Percentiles rank a stretch among this genome's conserved stretches.
These are phyloP conservation scores for Ceratobasidium theobromae DNA, from an alignment of 1,284 basidiomycete species.

Conservation along the genomic window DNA sequence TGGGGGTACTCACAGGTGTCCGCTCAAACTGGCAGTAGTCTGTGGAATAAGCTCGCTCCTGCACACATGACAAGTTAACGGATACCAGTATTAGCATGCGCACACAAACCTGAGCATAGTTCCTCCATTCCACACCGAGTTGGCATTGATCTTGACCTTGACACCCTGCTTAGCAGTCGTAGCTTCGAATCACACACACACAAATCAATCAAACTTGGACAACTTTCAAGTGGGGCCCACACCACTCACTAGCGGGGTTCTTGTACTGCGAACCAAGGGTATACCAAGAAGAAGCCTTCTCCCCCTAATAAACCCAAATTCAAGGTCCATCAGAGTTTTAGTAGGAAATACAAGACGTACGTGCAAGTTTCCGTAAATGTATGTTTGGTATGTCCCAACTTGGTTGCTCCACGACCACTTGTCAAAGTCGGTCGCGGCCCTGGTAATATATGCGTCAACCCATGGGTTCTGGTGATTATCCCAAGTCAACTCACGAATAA, in stretches of 20 bases:
- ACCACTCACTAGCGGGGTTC: conserved; percentile 54
- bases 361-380: conserved; percentile 28
- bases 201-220: background rate
- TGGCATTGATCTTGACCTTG: conserved; percentile 28
- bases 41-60: conserved; percentile 57
- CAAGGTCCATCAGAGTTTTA: conserved; percentile 13
- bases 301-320: conserved; percentile 47
- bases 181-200: too few relatives aligned
- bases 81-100: background rate
- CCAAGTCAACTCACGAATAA: conserved; percentile 6
- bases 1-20: conserved; percentile 45
- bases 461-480: background rate
- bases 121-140: conserved; percentile 27
- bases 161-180: conserved; percentile 19
- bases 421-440: conserved; percentile 54
- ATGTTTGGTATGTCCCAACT: conserved; percentile 22
- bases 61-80: background rate
- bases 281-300: conserved; percentile 50
- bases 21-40: conserved; percentile 59
- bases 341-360: background rate
- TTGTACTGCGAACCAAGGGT: conserved; percentile 56
- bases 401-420: conserved; percentile 45
- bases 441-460: conserved; percentile 39
- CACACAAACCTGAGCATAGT: conserved; percentile 22
- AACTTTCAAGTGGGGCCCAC: too few relatives aligned